Conservation (phyloP, 768 basidiomycete species). For the Leccinum longicurvipes region DNA sequence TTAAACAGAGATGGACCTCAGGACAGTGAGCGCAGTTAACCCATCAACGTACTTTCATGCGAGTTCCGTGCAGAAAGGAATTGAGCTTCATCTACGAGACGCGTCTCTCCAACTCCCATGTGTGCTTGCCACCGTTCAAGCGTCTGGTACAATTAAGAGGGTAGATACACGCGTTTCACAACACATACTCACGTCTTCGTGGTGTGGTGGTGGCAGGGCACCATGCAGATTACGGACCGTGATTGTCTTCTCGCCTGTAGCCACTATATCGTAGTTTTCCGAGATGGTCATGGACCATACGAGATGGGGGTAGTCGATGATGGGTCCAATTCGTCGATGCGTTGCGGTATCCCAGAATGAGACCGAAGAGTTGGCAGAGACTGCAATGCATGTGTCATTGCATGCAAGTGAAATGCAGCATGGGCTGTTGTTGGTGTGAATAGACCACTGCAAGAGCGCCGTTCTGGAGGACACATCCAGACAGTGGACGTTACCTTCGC, state of each 20-base stretch:
- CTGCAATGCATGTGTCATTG: not conserved
- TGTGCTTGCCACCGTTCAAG: not conserved
- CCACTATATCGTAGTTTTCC: not conserved
- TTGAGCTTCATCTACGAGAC: not conserved
- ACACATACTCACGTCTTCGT: not conserved
- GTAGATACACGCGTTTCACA: not conserved
- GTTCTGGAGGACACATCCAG: not conserved
- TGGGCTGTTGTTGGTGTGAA: not conserved
- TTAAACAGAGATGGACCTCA: not conserved
- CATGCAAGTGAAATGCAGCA: not conserved
- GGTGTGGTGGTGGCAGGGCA: not conserved
- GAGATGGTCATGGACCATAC: not conserved
- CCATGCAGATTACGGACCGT: not conserved
- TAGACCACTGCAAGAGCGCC: not conserved
- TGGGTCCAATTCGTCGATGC: not conserved
- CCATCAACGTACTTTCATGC: not conserved
- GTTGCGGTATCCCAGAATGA: not conserved
- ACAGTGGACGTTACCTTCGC: not conserved
- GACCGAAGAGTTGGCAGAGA: not conserved
- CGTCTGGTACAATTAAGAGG: not conserved
- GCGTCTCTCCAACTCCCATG: not conserved
- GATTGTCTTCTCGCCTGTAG: not conserved
- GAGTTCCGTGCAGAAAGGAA: not conserved
- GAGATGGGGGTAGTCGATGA: not conserved
- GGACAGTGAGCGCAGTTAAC: not conserved